These are phyloP conservation scores for Aspergillus sclerotialis DNA, from an alignment of 2,329 filamentous ascomycete genomes.

Conservation along the genomic window DNA sequence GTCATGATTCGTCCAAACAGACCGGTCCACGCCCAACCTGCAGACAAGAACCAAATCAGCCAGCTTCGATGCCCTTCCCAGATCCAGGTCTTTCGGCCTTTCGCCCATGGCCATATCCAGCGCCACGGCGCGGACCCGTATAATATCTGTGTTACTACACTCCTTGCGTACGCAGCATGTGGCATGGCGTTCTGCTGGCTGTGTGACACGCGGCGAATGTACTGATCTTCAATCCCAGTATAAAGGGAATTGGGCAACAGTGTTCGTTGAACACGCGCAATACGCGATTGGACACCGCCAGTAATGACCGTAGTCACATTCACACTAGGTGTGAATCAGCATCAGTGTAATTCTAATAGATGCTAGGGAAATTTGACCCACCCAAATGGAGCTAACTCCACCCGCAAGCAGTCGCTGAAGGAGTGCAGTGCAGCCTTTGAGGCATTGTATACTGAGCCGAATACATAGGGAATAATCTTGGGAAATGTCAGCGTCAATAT, in stretches of 20 bases:
- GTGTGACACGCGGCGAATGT: conserved; percentile 45
- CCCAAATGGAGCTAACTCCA: conserved; percentile 49
- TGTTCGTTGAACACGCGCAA: conserved; percentile 46
- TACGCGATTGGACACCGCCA: conserved; percentile 54
- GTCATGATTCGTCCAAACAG: conserved; percentile 38
- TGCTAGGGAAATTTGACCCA: conserved; percentile 11
- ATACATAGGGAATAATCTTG: conserved; percentile 38
- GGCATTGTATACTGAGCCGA: conserved; percentile 49
- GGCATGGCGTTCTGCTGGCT: conserved; percentile 49
- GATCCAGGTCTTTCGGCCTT: conserved; percentile 31
- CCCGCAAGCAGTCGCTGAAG: conserved; percentile 51
- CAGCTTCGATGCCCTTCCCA: conserved; percentile 46
- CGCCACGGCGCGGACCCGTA: conserved; percentile 38
- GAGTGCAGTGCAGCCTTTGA: conserved; percentile 54
- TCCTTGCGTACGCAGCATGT: conserved; percentile 47
- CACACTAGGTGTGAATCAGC: conserved; percentile 27
- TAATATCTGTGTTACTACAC: conserved; percentile 49
- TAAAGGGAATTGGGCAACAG: conserved; percentile 46
- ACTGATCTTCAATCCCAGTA: conserved; percentile 45
- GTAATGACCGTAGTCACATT: conserved; percentile 50
- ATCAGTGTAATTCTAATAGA: neutral
- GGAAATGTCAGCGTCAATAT: neutral
- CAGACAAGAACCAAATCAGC: conserved; percentile 46
- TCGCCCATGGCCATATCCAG: conserved; percentile 44
- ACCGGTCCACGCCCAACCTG: conserved; percentile 40